Percentiles rank a stretch among this genome's conserved stretches.
Evolutionary conservation across 108 stramenopile genomes (phyloP).

Genomic region (Skeletonema potamos): DNA sequence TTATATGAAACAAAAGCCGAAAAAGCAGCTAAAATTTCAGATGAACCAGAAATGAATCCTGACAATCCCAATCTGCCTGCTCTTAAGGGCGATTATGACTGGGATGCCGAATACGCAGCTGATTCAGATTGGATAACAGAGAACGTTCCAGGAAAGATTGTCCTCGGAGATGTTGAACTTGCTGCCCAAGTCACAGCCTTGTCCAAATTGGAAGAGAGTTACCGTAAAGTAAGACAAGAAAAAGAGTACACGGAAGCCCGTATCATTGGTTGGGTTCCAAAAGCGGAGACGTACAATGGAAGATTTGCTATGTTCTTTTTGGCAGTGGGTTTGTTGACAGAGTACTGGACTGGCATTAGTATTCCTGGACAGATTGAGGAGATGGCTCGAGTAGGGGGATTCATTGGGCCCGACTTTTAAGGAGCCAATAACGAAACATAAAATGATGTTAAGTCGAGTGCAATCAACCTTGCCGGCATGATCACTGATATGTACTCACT

Average conservation of each 20-base stretch:
- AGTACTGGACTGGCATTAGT: conserved; percentile 88
- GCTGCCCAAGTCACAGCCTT: conserved; percentile 79
- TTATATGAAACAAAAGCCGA: conserved; percentile 4
- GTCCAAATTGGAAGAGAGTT: conserved; percentile 70
- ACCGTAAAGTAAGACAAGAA: conserved; percentile 58
- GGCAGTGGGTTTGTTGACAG: conserved; percentile 90
- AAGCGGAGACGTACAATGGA: conserved; percentile 84
- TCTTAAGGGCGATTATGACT: conserved; percentile 86
- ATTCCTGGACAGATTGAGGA: conserved; percentile 93
- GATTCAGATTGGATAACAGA: conserved; percentile 87
- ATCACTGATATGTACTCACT: not conserved
- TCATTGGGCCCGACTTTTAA: conserved; percentile 74
- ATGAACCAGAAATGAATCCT: conserved; percentile 66
- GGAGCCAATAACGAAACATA: not conserved
- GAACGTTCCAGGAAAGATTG: conserved; percentile 86
- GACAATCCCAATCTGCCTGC: conserved; percentile 75
- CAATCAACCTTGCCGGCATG: not conserved
- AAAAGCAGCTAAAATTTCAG: conserved; percentile 24
- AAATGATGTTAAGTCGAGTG: not conserved
- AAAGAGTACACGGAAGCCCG: conserved; percentile 69
- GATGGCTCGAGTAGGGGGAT: conserved; percentile 85
- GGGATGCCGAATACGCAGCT: conserved; percentile 80
- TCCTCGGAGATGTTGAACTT: conserved; percentile 75
- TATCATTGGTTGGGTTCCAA: conserved; percentile 70
- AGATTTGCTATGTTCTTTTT: conserved; percentile 95